Evolutionary conservation across 768 basidiomycete species (phyloP), one percentile per base, ranked within the genome.

Genomic region (Leccinum imitatum): DNA sequence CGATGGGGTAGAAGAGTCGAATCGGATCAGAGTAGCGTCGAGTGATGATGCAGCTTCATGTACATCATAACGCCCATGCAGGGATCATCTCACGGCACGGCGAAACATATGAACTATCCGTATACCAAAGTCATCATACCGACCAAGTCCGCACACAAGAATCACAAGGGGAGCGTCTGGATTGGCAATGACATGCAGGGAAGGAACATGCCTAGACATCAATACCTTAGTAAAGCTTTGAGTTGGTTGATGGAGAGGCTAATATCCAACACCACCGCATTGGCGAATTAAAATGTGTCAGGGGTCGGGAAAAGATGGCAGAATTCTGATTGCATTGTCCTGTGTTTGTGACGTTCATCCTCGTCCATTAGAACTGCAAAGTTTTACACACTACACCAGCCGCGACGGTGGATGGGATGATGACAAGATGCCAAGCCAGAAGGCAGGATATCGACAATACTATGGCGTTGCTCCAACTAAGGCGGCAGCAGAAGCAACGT

Each of bases 301-400:
- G 72, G 30, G 70, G 50, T 70, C 70, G 25, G n/a, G 33, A 47
- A 54, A 54, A 2, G 37, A 63, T 33, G 63, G 25, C 33, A 33
- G 23, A 1, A 11, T 21, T 19, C 17, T 27, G 10, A 31, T 30
- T 30, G 7, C 54, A 71, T 53, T 13, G 17, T 57, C 71, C 71
- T 17, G 11, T 17, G 7, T 53, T 30, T 21, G 5, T 21, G 3
- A 52, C 17, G 3, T 46, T 72, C 25, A 71, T 56, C 48, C 25
- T 27, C 17, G 10, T 48, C 17, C 27, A 17, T 6, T 11, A 10
- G 4, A 46, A 25, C 10, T 15, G 21, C 3, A 31, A 17, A 15
- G 47, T 13, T 41, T 35, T 8, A 58, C 65, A 53, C 37, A 74
- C 73, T 3, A 71, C 71, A 1, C 73, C 73, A 6, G 69, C 52